Base-by-base conservation (phyloP, 2,329 filamentous ascomycete genomes). In the Xenoacremonium recifei region DNA sequence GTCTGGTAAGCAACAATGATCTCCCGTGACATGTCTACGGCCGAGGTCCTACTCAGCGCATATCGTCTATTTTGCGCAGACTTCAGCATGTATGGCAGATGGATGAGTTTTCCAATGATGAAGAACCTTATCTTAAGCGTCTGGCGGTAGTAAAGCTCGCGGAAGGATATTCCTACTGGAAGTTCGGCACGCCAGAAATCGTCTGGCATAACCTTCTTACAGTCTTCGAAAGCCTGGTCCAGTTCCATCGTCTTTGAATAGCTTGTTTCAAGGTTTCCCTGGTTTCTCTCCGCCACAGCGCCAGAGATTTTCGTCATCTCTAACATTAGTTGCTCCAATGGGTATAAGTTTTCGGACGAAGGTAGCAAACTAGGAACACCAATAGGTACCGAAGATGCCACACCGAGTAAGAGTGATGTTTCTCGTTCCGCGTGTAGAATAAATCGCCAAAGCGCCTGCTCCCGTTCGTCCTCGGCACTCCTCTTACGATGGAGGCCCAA, bases 51-150 rank as follows among this genome's bases (percentile, higher is more conserved):
- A 31, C 64, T 73, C 42, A 65, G 63, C 38, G 63, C 59, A 43
- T 66, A 72, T 29, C 54, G 55, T 18, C 56, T 51, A 18, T 73
- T 63, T 3, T 48, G 38, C 5, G 58, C 58, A 0, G 64, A 60
- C 39, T 66, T 64, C 12, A 72, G 55, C 61, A 74, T 69, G 42
- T 72, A 72, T 0, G 72, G 72, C 30, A 75, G 55, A 45, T 76
- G 72, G 11, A 75, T 53, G 30, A 70, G 42, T 32, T 68, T 62
- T 19, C 62, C 60, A 10, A 64, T 39, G 16, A 65, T 58, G 38
- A 69, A 62, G 44, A 67, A 67, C 39, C 63, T 59, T 27, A 75
- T 64, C 25, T 69, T 69, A 21, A 62, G 37, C 11, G 62, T 54
- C 20, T 69, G 50, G 6, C 61, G 42, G n/a, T 19, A 33, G 19